A percentile compares a stretch with the other conserved stretches of the same genome.
These are phyloP conservation scores for Leishmania arabica DNA, from an alignment of 208 protist species.

Conservation along the genomic window DNA sequence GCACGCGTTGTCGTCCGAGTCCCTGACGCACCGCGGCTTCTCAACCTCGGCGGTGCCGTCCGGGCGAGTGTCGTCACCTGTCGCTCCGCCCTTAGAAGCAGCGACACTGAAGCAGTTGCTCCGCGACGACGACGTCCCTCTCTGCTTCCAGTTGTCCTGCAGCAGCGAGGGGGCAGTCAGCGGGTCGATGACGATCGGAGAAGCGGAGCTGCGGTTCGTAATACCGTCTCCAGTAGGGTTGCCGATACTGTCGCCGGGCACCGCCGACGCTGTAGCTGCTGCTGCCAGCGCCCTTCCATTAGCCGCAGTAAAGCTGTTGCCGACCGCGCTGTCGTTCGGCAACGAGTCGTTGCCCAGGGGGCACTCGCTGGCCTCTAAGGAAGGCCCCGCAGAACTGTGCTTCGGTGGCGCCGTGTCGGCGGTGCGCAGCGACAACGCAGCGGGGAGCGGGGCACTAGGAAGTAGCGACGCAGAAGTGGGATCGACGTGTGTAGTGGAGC, in stretches of 20 bases:
- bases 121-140: background rate
- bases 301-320: conserved; percentile 17
- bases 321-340: background rate
- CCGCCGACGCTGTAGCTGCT: conserved; percentile 14
- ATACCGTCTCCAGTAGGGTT: background rate
- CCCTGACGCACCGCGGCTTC: background rate
- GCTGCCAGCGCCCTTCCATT: conserved; percentile 19
- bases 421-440: background rate
- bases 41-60: background rate
- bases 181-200: background rate
- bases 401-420: background rate
- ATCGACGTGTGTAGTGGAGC: background rate
- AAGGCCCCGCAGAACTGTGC: background rate
- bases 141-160: background rate
- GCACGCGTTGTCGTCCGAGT: background rate
- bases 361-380: conserved; percentile 5
- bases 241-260: conserved; percentile 5
- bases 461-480: background rate
- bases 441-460: background rate
- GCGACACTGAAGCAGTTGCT: background rate
- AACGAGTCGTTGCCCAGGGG: conserved; percentile 19
- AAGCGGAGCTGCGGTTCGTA: conserved; percentile 12
- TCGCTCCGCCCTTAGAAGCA: background rate
- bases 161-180: background rate
- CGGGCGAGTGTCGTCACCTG: background rate